Conservation (phyloP, 2,329 filamentous ascomycete genomes). For the Pseudopyrenochaeta lycopersici region DNA sequence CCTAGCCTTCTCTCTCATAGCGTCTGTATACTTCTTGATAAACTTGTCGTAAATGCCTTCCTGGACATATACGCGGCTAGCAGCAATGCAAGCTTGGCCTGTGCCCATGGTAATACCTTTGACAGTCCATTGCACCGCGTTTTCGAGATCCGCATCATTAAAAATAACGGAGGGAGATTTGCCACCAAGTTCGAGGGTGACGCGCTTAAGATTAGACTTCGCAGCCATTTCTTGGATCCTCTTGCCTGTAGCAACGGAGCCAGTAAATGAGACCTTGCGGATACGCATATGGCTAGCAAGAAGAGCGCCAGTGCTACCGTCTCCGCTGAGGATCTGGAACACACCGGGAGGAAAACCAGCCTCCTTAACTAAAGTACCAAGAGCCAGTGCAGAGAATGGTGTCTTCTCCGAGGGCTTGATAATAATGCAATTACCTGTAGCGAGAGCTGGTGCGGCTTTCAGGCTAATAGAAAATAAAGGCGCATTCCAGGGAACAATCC, state of each 20-base stretch:
- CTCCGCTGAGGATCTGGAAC: slow-evolving; percentile 51
- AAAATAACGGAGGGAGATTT: slow-evolving; percentile 57
- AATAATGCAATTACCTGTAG: slow-evolving; percentile 48
- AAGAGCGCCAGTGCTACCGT: slow-evolving; percentile 49
- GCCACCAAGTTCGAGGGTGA: slow-evolving; percentile 56
- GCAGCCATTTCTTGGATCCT: slow-evolving; percentile 53
- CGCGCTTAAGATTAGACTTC: slow-evolving; percentile 54
- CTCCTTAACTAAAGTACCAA: slow-evolving; percentile 45
- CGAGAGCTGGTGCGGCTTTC: slow-evolving; percentile 48
- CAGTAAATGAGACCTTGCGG: slow-evolving; percentile 54
- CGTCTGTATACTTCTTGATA: slow-evolving; percentile 45
- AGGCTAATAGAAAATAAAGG: slow-evolving; percentile 50
- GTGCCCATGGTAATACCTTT: slow-evolving; percentile 49
- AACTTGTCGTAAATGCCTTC: slow-evolving; percentile 50
- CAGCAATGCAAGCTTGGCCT: slow-evolving; percentile 51
- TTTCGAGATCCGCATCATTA: slow-evolving; percentile 55
- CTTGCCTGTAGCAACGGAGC: slow-evolving; percentile 48
- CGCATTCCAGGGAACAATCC: slow-evolving; percentile 56
- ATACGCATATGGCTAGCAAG: slow-evolving; percentile 51
- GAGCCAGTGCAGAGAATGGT: slow-evolving; percentile 42
- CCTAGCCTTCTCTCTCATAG: slow-evolving; percentile 40
- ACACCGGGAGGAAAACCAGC: slow-evolving; percentile 53
- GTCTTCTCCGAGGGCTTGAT: slow-evolving; percentile 50
- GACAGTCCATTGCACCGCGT: slow-evolving; percentile 47
- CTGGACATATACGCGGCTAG: slow-evolving; percentile 50